Evolutionary conservation across 208 protist species (phyloP).

Genomic region (Novymonas esmeraldas): DNA sequence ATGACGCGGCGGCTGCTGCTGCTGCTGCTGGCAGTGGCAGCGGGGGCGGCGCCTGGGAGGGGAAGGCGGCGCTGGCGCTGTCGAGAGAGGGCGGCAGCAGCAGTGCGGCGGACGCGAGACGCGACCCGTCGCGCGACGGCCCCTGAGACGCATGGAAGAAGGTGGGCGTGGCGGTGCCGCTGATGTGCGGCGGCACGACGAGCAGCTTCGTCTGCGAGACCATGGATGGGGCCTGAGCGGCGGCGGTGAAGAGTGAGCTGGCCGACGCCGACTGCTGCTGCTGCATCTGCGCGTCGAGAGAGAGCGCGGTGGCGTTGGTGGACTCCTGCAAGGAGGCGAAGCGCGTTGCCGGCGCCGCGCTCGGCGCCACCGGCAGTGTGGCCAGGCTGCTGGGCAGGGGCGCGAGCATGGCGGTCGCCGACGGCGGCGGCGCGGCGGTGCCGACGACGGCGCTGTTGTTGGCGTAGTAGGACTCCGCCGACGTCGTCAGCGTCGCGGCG

Average conservation of each 20-base stretch:
- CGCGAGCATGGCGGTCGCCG: neutral
- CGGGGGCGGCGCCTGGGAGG: neutral
- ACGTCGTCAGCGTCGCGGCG: neutral
- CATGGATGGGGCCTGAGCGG: constrained; percentile 23
- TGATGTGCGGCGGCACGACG: constrained; percentile 34
- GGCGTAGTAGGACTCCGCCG: constrained; percentile 23
- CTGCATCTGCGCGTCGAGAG: constrained; percentile 4
- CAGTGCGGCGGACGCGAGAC: constrained; percentile 17
- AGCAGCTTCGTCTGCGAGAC: constrained; percentile 39
- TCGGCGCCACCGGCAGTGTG: constrained; percentile 23
- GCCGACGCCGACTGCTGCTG: constrained; percentile 10
- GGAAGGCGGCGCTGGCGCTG: constrained; percentile 2
- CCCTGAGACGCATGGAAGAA: constrained; percentile 16
- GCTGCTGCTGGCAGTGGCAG: neutral
- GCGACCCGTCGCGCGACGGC: constrained; percentile 22
- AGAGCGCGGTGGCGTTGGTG: constrained; percentile 8
- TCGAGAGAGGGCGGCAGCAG: constrained; percentile 25
- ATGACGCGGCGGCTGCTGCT: too few species aligned
- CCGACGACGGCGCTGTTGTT: constrained; percentile 28
- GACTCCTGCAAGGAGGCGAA: constrained; percentile 24
- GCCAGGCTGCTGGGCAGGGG: constrained; percentile 4
- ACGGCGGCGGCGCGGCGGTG: constrained; percentile 10
- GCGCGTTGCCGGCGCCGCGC: constrained; percentile 1
- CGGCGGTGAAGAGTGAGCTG: constrained; percentile 32
- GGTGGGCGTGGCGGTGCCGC: constrained; percentile 23